phyloP scores from a whole-genome alignment of 2,329 filamentous ascomycete genomes.

The Fusarium albosuccineum region DNA sequence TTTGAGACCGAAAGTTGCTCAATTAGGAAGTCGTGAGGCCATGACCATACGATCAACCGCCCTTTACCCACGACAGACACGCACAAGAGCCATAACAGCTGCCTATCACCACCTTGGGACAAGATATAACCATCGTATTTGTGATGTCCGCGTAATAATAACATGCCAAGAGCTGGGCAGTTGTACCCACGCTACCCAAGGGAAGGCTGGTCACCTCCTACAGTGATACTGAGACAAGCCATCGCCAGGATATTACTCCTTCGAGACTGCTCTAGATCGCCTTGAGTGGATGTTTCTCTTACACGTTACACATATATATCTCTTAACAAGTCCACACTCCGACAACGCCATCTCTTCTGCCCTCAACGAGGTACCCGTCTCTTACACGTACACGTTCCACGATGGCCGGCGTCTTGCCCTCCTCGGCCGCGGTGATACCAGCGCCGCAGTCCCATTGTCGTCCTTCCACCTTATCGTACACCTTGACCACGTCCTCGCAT shows the following conservation, averaged over 20 bases:
- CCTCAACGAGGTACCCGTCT: slow-evolving; percentile 94
- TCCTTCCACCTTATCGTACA: slow-evolving; percentile 97
- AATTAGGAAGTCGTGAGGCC: slow-evolving; percentile 12
- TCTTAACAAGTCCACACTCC: slow-evolving; percentile 86
- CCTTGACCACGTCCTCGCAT: slow-evolving; percentile 93
- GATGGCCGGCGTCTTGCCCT: slow-evolving; percentile 72
- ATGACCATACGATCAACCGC: slow-evolving; percentile 2
- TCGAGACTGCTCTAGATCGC: slow-evolving; percentile 20
- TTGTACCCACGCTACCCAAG: no score
- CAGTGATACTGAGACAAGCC: not conserved
- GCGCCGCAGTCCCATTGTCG: slow-evolving; percentile 97
- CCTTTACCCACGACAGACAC: no score
- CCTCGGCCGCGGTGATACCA: slow-evolving; percentile 77
- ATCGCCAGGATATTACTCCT: not conserved
- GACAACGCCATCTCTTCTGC: slow-evolving; percentile 86
- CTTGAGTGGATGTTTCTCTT: slow-evolving; percentile 40
- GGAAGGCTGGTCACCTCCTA: no score
- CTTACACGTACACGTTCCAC: slow-evolving; percentile 91
- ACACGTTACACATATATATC: slow-evolving; percentile 42
- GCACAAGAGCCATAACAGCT: no score
- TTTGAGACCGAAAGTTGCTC: slow-evolving; percentile 3
- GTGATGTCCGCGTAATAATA: no score
- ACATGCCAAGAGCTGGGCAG: no score
- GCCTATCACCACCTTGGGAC: no score
- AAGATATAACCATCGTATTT: no score